Conservation (phyloP, 1,139 yeast species). For the Geotrichum bryndzae region DNA sequence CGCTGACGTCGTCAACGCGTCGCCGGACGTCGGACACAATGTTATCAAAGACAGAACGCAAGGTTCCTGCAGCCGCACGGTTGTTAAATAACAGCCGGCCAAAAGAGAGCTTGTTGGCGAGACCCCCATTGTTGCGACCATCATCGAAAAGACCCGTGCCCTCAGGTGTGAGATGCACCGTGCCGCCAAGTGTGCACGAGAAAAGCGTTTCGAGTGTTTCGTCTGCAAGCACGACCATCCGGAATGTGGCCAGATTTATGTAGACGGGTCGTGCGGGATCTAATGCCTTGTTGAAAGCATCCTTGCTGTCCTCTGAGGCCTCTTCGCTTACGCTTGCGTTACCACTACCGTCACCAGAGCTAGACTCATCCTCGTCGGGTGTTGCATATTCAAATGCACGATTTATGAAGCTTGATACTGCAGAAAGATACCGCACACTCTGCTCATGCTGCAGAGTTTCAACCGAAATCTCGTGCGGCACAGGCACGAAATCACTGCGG, state of each 20-base stretch:
- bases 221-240: slow-evolving; percentile 92
- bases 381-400: slow-evolving; percentile 88
- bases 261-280: slow-evolving; percentile 73
- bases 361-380: slow-evolving; percentile 40
- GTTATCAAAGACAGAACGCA: slow-evolving; percentile 87
- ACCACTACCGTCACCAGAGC: slow-evolving; percentile 32
- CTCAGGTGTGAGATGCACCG: slow-evolving; percentile 59
- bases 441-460: slow-evolving; percentile 64
- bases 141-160: slow-evolving; percentile 32
- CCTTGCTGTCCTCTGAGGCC: slow-evolving; percentile 13
- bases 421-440: slow-evolving; percentile 72
- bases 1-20: slow-evolving; percentile 62
- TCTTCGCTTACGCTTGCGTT: slow-evolving; percentile 9
- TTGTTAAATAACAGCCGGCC: neutral
- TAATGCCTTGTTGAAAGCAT: slow-evolving; percentile 65
- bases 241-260: slow-evolving; percentile 78
- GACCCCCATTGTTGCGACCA: slow-evolving; percentile 21
- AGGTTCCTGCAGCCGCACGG: slow-evolving; percentile 42
- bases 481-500: neutral
- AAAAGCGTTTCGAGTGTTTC: slow-evolving; percentile 87
- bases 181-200: slow-evolving; percentile 54
- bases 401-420: slow-evolving; percentile 82
- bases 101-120: neutral
- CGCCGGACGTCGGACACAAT: slow-evolving; percentile 84
- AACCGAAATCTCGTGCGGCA: slow-evolving; percentile 19